These are phyloP conservation scores for Penicillium glabrum DNA, from an alignment of 2,329 filamentous ascomycete genomes.

Conservation along the genomic window DNA sequence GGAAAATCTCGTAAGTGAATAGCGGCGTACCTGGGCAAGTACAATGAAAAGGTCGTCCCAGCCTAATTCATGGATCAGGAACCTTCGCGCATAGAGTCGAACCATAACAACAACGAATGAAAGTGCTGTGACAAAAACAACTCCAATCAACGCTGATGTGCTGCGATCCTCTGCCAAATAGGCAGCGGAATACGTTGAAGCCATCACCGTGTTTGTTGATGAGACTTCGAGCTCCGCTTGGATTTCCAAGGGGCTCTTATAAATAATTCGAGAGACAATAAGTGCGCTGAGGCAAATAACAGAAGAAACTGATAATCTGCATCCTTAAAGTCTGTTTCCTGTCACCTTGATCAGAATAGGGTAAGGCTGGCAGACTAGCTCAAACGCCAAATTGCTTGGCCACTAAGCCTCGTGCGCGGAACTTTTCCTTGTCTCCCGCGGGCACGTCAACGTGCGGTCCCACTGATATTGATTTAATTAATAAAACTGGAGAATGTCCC, in stretches of 20 bases:
- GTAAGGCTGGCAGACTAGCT: neutral
- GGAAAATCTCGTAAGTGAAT: no score
- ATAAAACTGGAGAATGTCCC: neutral
- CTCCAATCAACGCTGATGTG: conserved; percentile 22
- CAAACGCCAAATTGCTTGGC: neutral
- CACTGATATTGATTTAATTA: neutral
- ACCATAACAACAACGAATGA: conserved; percentile 9
- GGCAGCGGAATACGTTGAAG: neutral
- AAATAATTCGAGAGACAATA: neutral
- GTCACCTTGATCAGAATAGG: neutral
- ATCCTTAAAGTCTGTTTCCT: neutral
- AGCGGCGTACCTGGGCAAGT: conserved; percentile 10
- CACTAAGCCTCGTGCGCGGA: neutral
- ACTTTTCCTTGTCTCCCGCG: neutral
- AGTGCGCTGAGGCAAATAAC: neutral
- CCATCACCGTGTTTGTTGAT: neutral
- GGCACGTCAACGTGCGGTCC: neutral
- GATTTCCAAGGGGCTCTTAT: neutral
- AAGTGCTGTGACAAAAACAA: conserved; percentile 9
- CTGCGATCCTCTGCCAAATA: neutral
- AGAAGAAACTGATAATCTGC: neutral
- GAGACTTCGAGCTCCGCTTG: neutral
- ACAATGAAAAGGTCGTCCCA: conserved; percentile 21
- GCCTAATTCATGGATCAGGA: conserved; percentile 13
- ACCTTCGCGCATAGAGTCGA: conserved; percentile 9